Evolutionary conservation across 2,329 filamentous ascomycete species (phyloP).

Genomic region (Phyllosticta paracitricarpa): DNA sequence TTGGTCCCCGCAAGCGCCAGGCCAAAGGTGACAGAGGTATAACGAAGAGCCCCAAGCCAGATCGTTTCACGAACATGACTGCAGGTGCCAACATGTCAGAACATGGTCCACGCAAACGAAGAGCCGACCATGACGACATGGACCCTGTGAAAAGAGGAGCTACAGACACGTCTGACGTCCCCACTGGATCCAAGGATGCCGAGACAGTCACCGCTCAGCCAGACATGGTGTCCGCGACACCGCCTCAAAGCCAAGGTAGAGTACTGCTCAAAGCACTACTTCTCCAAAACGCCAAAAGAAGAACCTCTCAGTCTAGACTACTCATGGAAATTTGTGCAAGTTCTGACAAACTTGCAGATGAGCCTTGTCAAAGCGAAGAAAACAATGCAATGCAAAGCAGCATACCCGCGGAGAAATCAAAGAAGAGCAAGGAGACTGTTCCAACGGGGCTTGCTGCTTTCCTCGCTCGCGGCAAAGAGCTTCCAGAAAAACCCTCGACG

Average conservation of each 20-base stretch:
- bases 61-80: not conserved
- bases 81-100: not conserved
- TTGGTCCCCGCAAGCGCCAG: not conserved
- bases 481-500: not conserved
- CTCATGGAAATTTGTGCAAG: not conserved
- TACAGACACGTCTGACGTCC: not conserved
- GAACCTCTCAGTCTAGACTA: no score
- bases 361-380: not conserved
- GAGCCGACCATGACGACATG: not conserved
- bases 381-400: not conserved
- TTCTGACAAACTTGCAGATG: not conserved
- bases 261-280: not conserved
- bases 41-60: not conserved
- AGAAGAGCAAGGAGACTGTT: conserved; percentile 14
- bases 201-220: not conserved
- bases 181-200: not conserved
- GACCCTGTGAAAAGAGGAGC: not conserved
- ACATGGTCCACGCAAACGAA: not conserved
- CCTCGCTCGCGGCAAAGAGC: conserved; percentile 17
- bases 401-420: conserved; percentile 10
- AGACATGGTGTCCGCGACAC: not conserved
- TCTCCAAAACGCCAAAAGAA: not conserved
- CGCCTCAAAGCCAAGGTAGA: not conserved
- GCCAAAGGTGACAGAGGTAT: not conserved
- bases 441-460: conserved; percentile 23